Conservation (phyloP, 129 eudicot genomes). For the Deinandra increscens region DNA sequence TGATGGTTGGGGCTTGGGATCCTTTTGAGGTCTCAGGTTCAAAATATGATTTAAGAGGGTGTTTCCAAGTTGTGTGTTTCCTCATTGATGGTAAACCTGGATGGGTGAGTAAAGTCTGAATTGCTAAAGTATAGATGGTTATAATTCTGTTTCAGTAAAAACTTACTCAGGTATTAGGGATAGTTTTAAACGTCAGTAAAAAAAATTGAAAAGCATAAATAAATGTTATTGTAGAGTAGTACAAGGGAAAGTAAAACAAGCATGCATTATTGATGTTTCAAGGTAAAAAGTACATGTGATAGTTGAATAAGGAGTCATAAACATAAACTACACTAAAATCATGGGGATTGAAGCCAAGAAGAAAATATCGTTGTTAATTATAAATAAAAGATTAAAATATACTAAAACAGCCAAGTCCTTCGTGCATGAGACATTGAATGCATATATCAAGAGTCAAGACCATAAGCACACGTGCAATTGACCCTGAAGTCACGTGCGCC, state of each 20-base stretch:
- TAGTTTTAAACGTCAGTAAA: too few relatives aligned
- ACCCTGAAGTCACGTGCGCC: conserved; percentile 37
- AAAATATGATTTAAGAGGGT: too few relatives aligned
- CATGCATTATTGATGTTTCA: not conserved
- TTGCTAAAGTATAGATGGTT: too few relatives aligned
- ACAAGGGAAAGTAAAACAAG: not conserved
- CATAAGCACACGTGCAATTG: conserved; percentile 41
- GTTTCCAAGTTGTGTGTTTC: too few relatives aligned
- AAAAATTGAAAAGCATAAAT: too few relatives aligned
- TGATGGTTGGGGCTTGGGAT: too few relatives aligned
- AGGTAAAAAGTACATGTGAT: conserved; percentile 12
- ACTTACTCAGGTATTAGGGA: too few relatives aligned
- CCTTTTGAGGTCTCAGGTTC: too few relatives aligned
- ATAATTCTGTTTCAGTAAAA: too few relatives aligned
- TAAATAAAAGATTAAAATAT: conserved; percentile 7
- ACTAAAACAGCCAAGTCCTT: conserved; percentile 23
- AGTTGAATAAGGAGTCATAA: not conserved
- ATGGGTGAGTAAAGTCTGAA: too few relatives aligned
- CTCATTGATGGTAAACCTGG: too few relatives aligned
- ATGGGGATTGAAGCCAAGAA: conserved; percentile 33
- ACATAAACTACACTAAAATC: conserved; percentile 8
- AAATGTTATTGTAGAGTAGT: not conserved
- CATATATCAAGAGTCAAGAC: conserved; percentile 37
- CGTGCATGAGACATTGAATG: conserved; percentile 36
- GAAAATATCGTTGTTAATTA: conserved; percentile 8